A percentile compares a stretch with the other conserved stretches of the same genome.
phyloP scores from a whole-genome alignment of 441 rosid species.

The Euphorbia schlechtendalii region DNA sequence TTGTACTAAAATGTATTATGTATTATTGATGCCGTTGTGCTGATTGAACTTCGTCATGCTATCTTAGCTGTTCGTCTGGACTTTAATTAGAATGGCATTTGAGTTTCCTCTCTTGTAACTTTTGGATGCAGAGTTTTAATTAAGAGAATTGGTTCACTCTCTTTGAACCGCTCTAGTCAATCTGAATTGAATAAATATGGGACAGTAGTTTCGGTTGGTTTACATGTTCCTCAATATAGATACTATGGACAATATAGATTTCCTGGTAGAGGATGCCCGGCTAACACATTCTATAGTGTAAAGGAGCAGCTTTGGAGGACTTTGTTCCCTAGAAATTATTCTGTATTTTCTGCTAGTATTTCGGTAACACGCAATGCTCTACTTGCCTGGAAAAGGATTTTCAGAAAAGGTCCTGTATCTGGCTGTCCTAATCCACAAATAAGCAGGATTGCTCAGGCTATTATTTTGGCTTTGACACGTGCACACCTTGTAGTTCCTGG shows the following conservation, averaged over 20 bases:
- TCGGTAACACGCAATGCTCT: constrained; percentile 45
- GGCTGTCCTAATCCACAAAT: constrained; percentile 34
- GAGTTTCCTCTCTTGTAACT: constrained; percentile 1
- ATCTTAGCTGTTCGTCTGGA: not conserved
- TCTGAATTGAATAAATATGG: constrained; percentile 41
- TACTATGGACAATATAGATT: constrained; percentile 31
- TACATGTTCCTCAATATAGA: constrained; percentile 35
- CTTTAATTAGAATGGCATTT: constrained; percentile 1
- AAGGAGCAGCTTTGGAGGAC: constrained; percentile 27
- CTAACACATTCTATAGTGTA: constrained; percentile 19
- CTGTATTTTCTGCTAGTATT: constrained; percentile 33
- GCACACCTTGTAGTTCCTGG: constrained; percentile 63
- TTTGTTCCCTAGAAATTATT: constrained; percentile 33
- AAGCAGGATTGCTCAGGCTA: constrained; percentile 72
- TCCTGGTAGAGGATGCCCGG: constrained; percentile 30
- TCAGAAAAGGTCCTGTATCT: constrained; percentile 29
- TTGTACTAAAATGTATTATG: too few relatives aligned
- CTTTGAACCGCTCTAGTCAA: constrained; percentile 22
- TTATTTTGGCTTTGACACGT: constrained; percentile 74
- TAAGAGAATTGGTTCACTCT: constrained; percentile 34
- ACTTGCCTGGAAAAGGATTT: constrained; percentile 64
- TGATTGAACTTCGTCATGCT: not conserved
- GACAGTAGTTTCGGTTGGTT: constrained; percentile 34
- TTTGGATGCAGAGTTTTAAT: constrained; percentile 59
- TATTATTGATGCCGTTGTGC: not conserved